These are phyloP conservation scores for Taphrina confusa DNA, from an alignment of 1,139 yeast genomes.

Conservation along the genomic window DNA sequence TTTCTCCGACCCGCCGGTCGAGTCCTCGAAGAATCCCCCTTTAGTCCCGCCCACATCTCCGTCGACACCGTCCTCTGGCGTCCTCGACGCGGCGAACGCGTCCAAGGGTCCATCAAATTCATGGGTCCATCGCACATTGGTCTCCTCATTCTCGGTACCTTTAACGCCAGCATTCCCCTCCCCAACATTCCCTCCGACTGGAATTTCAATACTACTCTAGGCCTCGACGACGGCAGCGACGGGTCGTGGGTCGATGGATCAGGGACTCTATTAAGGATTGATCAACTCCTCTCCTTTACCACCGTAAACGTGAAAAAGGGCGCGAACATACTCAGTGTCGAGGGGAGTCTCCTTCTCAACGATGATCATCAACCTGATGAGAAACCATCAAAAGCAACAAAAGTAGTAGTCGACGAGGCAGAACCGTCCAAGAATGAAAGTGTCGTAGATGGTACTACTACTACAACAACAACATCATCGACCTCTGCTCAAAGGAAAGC, in stretches of 20 bases:
- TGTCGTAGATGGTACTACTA: too few species aligned
- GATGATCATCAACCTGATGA: too few species aligned
- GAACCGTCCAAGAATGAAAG: too few species aligned
- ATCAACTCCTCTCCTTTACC: conserved; percentile 11
- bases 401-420: too few species aligned
- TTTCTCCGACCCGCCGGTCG: conserved; percentile 55
- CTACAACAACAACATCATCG: background rate
- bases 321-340: conserved; percentile 26
- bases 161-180: conserved; percentile 88
- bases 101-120: conserved; percentile 82
- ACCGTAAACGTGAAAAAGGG: conserved; percentile 32
- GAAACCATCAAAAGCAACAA: too few species aligned
- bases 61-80: conserved; percentile 88
- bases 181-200: conserved; percentile 79
- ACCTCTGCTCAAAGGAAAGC: background rate
- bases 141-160: conserved; percentile 82
- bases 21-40: conserved; percentile 79
- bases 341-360: conserved; percentile 23
- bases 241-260: conserved; percentile 35
- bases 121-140: conserved; percentile 97
- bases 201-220: conserved; percentile 78
- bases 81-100: conserved; percentile 76
- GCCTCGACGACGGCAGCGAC: conserved; percentile 63
- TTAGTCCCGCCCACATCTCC: conserved; percentile 79
- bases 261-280: conserved; percentile 12